A percentile compares a stretch with the other conserved stretches of the same genome.
Evolutionary conservation across 2,329 filamentous ascomycete species (phyloP).

Genomic region (Byssochlamys sp.): DNA sequence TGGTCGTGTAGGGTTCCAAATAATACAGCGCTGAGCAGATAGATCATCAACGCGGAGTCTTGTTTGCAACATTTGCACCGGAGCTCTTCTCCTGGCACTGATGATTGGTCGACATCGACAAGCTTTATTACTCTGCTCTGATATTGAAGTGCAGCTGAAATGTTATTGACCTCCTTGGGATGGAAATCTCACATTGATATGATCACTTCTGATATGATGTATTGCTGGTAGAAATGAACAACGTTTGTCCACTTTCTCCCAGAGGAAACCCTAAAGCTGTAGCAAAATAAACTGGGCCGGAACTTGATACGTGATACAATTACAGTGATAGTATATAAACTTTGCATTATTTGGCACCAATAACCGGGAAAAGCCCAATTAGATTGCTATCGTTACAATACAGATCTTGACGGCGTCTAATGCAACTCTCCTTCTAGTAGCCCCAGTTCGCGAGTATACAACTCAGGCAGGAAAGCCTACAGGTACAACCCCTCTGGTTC

Average conservation of each 20-base stretch:
- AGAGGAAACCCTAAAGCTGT: not conserved
- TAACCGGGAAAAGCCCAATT: not conserved
- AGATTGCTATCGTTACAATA: constrained; percentile 1
- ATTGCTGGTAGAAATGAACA: too few species aligned
- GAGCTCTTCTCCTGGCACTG: not conserved
- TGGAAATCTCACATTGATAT: too few species aligned
- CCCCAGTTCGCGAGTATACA: not conserved
- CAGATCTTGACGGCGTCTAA: not conserved
- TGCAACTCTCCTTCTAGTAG: not conserved
- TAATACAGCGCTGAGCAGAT: not conserved
- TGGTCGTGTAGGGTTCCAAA: not conserved
- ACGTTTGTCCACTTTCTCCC: too few species aligned
- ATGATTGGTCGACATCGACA: not conserved
- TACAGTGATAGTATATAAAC: not conserved
- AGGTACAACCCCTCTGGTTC: constrained; percentile 97
- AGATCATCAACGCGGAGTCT: not conserved
- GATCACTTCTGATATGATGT: too few species aligned
- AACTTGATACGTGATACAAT: not conserved
- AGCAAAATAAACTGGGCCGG: not conserved
- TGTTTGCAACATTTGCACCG: constrained; percentile 19
- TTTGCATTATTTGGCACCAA: not conserved
- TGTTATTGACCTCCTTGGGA: too few species aligned
- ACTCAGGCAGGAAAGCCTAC: constrained; percentile 44
- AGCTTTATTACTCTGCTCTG: too few species aligned
- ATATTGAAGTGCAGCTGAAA: too few species aligned